Evolutionary conservation across 495 filamentous ascomycete species (phyloP), one percentile per base, ranked within the genome.

Genomic region (Penicillium pulvis): DNA sequence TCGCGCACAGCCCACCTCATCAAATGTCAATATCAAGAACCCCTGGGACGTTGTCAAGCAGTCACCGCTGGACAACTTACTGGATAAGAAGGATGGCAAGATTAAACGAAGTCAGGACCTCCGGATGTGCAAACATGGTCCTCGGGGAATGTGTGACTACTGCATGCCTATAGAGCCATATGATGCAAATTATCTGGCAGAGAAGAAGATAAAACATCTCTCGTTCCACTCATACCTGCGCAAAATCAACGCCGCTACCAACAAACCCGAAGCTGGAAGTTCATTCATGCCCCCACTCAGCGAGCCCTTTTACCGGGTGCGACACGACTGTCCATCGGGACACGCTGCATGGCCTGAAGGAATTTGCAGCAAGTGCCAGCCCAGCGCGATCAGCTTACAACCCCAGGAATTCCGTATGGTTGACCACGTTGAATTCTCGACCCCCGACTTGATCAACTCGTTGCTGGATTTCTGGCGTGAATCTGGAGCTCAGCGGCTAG

Each of bases 291-390:
- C 95, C 7, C 94, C 94, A 0, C 83, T 99, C 6, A 92, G 84
- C 60, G 94, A 99, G 70, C 95, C 93, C 2, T 97, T 90, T 71
- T 97, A 91, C 71, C 85, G 94, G 47, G 92, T 99, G 48, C 88
- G 83, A 69, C 85, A 81, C 28, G 85, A 96, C 66, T 99, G 94
- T 65, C 93, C 94, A 6, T 91, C 93, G 4, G 93, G 94, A 6
- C 94, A 99, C 70, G 87, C 91, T 2, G 82, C 85, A 43, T 99
- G 93, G 88, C 94, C 94, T 16, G 92, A 93, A 61, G 94, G 94
- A n/a, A 98, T 99, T 61, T 99, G 94, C 76, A 95, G 92, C 43
- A 99, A 98, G 71, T 99, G 94, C 67, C 94, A 99, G 67, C 94
- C 94, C 14, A 96, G 93, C 56, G 94, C 94, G 26, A 99, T 99